Percentiles rank a stretch among this genome's conserved stretches.
phyloP scores from a whole-genome alignment of 2,329 filamentous ascomycete genomes.

The Cladorrhinum sp. region DNA sequence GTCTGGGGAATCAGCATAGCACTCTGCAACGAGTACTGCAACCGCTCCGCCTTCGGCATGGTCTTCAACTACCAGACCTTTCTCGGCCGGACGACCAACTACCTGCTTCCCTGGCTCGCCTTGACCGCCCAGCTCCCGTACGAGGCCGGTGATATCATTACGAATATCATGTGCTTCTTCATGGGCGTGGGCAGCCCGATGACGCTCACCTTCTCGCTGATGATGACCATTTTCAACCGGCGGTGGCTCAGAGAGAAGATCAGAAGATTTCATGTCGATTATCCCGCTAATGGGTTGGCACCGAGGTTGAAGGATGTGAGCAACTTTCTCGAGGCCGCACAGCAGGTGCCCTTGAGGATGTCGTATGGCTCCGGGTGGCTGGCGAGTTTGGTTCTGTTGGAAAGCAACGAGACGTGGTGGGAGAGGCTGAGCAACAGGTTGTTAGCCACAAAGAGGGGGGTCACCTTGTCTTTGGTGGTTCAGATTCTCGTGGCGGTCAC shows the following conservation, averaged over 20 bases:
- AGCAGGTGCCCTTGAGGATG: slow-evolving; percentile 8
- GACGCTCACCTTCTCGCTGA: slow-evolving; percentile 5
- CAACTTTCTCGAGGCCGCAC: neutral
- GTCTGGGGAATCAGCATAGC: neutral
- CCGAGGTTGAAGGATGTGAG: neutral
- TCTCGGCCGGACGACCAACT: slow-evolving; percentile 10
- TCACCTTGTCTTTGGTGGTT: slow-evolving; percentile 6
- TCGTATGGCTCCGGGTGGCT: neutral
- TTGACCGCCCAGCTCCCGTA: slow-evolving; percentile 12
- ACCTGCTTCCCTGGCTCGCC: slow-evolving; percentile 12
- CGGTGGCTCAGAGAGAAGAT: neutral
- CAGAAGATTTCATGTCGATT: neutral
- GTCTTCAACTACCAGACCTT: slow-evolving; percentile 15
- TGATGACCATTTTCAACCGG: slow-evolving; percentile 13
- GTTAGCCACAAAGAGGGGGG: neutral
- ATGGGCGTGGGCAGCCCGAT: slow-evolving; percentile 10
- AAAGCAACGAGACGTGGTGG: slow-evolving; percentile 5
- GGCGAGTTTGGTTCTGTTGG: neutral
- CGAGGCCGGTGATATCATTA: slow-evolving; percentile 1
- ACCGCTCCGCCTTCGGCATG: slow-evolving; percentile 1
- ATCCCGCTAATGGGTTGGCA: neutral
- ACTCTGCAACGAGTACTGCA: slow-evolving; percentile 7
- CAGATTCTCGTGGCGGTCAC: slow-evolving; percentile 3
- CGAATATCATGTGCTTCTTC: slow-evolving; percentile 10
- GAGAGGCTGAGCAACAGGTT: neutral